Evolutionary conservation across 2,329 filamentous ascomycete genomes (phyloP), one percentile per base, ranked within the genome.

Genomic region (Cyphellophora europaea): DNA sequence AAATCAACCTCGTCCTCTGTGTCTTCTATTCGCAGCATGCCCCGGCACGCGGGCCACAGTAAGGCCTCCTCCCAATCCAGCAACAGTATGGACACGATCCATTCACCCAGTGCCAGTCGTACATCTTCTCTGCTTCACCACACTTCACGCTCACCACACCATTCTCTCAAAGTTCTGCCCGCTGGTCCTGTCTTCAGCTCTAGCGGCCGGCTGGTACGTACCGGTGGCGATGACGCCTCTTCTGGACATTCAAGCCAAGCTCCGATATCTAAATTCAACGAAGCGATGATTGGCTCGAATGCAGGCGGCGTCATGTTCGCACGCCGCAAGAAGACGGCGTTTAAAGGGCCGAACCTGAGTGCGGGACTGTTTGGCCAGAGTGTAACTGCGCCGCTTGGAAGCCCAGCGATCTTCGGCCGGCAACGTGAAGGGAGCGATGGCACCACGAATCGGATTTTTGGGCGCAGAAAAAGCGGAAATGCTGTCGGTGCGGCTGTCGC

Each of bases 1-100:
- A 96, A 96, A 57, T 96, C 89, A 1, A 98, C 91, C 0, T 95
- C 87, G 0, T 94, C 87, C 0, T 96, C 88, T 0, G 79, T 98
- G 11, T 95, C 87, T 1, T 94, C 87, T 0, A 80, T 98, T 38
- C 80, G 91, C 39, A 93, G 83, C 29, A 86, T 96, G 53, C 87
- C 89, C 51, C 84, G 88, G 47, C 81, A 86, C 35, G 83, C 91
- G 54, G 79, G 81, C 2, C 89, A 95, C 56, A 94, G 87, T 14
- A 96, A 96, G 59, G 87, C 91, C 0, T 93, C 85, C 0, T 95
- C 87, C 0, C 91, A 87, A 1, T 94, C 87, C 28, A 94, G 82
- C 4, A 82, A 79, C 40, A 79, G 77, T 14, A 80, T 81, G 0
- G 77, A 81, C 3, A 79, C 80, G 0, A 75, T 76, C 3, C 69